Base-by-base conservation (phyloP, 306 rosid species). In the Mimosa bimucronata region DNA sequence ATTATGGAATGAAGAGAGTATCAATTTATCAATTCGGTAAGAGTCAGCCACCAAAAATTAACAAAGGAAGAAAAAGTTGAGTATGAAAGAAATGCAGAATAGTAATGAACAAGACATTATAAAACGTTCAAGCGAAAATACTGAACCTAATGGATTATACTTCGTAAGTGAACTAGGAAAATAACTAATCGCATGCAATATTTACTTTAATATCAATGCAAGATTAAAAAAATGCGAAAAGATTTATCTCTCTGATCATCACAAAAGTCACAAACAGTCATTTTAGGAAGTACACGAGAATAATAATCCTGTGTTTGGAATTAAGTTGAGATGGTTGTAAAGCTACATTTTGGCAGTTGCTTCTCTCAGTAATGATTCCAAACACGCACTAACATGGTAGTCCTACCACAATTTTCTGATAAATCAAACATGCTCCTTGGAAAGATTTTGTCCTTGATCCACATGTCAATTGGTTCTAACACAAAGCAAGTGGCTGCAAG, bases 401-500 rank as follows among this genome's bases (percentile, higher is more conserved):
- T 50, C 66, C 70, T 28, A 57, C 37, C 53, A 28, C 29, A 10
- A 8, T 64, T 68, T 60, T 37, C 60, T 23, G 61, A 76, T 74
- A 53, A 44, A 44, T 45, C 50, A 70, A 91, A 91, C 83, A 83
- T 83, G 34, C 97, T 97, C 84, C 90, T 90, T 50, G 95, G 92
- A 79, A 89, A 91, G 70, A 90, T 85, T 82, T 83, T 88, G 85
- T 94, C 90, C 78, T 91, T 94, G 82, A 94, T 66, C 97, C 97
- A 92, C 95, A 92, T 92, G 90, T 92, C 90, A 78, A 92, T 80
- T 40, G 98, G 97, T 40, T 91, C 87, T 52, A 92, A 90, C 12
- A 87, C 89, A 30, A 48, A 87, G 92, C 90, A 95, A 25, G 89
- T 80, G 42, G 91, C 90, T 68, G 97, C 95, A 71, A 95, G 73